Base-by-base conservation (phyloP, 2,329 filamentous ascomycete species). In the Cladophialophora carrionii region DNA sequence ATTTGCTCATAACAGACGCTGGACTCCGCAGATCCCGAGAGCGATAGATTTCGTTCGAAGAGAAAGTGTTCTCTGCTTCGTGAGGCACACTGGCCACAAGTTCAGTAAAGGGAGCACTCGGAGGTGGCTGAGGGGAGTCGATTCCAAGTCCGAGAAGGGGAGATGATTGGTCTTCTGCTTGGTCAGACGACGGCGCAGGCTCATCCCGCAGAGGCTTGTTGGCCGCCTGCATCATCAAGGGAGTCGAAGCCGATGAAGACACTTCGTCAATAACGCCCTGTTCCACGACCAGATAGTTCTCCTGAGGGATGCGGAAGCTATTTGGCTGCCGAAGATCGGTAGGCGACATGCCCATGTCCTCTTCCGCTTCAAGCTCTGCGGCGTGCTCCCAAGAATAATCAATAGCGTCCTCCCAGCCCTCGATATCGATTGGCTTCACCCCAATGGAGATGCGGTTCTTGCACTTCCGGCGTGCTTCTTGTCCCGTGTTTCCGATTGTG, bases 1-100 rank as follows among this genome's bases (percentile, higher is more conserved):
- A 82, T 67, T 84, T 84, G 77, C 83, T 85, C 58, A 83, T 81
- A 14, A 80, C 80, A 2, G 82, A 81, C 62, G 78, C 79, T 69
- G 82, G 83, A 71, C 79, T 83, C 29, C 81, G 80, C 41, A 58
- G 58, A 14, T 48, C 22, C n/a, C 52, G 57, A 3, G 61, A 46
- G 17, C 57, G 57, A 32, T 49, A 57, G 26, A 62, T 22, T 12
- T 63, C 57, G 7, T 53, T 46, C 4, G 65, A 59, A 26, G 52
- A 24, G 46, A 62, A 51, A 31, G 22, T 56, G 17, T 55, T 51
- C 48, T 34, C 31, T 29, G 34, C 34, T 32, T 52, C 57, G 1
- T 41, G 52, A 34, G 34, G 12, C 17, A n/a, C 26, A 20, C 24
- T 43, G 20, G 48, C 8, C 10, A 51, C 56, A 17, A 55, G 5